Base-by-base conservation (phyloP, 2,329 filamentous ascomycete genomes). In the Pseudopithomyces chartarum region DNA sequence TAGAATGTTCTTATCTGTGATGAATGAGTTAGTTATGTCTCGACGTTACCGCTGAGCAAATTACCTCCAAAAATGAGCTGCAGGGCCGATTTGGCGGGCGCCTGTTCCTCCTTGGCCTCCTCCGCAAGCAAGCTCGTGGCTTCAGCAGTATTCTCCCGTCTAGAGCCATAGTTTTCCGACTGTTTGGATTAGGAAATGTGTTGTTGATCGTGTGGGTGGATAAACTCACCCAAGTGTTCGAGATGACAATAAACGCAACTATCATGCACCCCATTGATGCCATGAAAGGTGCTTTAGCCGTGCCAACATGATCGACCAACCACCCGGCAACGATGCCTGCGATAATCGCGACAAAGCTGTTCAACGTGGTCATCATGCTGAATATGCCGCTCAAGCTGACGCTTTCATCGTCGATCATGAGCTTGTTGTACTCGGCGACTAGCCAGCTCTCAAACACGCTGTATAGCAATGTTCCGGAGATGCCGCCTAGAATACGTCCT, bases 401-500 rank as follows among this genome's bases (percentile, higher is more conserved):
- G 8, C 76, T 75, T 13, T 70, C 71, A n/a, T 79, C 70, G 26
- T 78, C 76, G 7, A 84, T 60, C 12, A 76, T 76, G 40, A 79
- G 72, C 40, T 76, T 73, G 47, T 84, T 80, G 63, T 80, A 87
- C 63, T 87, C 84, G 45, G 82, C 80, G 26, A 87, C 80, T 77
- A 87, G 83, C 84, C 85, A 87, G 62, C 82, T 84, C 68, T 87
- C 84, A 60, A 87, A 86, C 5, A 81, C 82, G 42, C 80, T 84
- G 74, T 84, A 87, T 29, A 87, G 76, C 39, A 87, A 69, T 23
- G 83, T 85, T 33, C 84, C 83, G 26, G 80, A 81, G 44, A 87
- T 57, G 0, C 85, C 85, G 20, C 83, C 84, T 3, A 86, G 76
- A 0, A 83, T 68, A 47, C 85, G 77, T 12, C 85, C 85, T 1